These are phyloP conservation scores for Akanthomyces uredinophilus DNA, from an alignment of 2,329 filamentous ascomycete species.

Conservation along the genomic window DNA sequence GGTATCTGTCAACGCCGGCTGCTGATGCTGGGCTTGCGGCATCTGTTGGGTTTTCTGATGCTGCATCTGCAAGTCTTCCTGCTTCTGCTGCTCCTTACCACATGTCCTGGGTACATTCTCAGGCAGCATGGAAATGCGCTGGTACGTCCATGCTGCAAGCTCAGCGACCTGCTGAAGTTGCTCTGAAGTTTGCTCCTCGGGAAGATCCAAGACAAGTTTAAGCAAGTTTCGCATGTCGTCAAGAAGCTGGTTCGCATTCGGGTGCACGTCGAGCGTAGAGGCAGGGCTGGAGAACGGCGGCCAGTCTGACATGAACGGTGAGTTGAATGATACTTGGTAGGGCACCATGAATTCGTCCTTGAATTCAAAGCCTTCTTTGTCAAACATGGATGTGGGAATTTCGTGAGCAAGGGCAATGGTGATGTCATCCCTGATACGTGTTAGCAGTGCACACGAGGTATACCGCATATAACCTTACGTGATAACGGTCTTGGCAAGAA, in stretches of 20 bases:
- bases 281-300: conserved; percentile 38
- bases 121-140: conserved; percentile 33
- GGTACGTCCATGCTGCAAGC: conserved; percentile 36
- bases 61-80: conserved; percentile 13
- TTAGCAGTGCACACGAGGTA: conserved; percentile 16
- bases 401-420: conserved; percentile 46
- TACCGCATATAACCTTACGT: conserved; percentile 32
- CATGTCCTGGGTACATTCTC: conserved; percentile 21
- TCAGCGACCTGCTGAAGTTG: conserved; percentile 35
- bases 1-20: background rate
- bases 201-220: conserved; percentile 36
- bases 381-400: conserved; percentile 36
- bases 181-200: conserved; percentile 27
- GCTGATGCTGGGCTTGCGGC: background rate
- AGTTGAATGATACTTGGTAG: conserved; percentile 41
- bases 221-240: conserved; percentile 47
- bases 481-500: conserved; percentile 44
- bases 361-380: conserved; percentile 37
- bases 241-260: conserved; percentile 42
- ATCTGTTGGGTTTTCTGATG: conserved; percentile 9
- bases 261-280: conserved; percentile 39
- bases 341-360: conserved; percentile 33
- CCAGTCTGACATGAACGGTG: conserved; percentile 40
- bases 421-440: conserved; percentile 36
- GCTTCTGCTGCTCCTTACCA: background rate